Evolutionary conservation across 1,139 yeast species (phyloP), one percentile per base, ranked within the genome.

Genomic region (Scheffersomyces illinoinensis): DNA sequence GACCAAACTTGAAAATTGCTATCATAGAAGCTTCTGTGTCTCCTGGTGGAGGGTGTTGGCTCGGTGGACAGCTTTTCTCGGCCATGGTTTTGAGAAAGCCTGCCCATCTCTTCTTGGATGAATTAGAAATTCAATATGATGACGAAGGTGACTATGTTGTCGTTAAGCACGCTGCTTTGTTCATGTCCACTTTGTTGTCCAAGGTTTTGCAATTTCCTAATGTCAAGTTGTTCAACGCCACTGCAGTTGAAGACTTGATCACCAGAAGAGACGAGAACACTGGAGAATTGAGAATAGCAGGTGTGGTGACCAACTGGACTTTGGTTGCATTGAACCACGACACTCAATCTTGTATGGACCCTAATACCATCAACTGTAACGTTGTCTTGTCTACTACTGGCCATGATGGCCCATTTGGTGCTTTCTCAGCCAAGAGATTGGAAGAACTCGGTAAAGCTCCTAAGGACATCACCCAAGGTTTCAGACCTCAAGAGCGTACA

Each of bases 281-380:
- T 47, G 90, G 90, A 52, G 83, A 85, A 62, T 76, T 88, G 58
- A 80, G 90, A 66, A 84, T 88, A 62, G 90, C 92, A 26, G 95
- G 93, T 71, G 93, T 89, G 39, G 95, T 89, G 52, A 89, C 93
- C 69, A 89, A 89, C 78, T 89, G 93, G 93, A 89, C 93, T 23
- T 78, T 89, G 67, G 93, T 89, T 47, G 81, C 93, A 12, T 81
- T 88, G 82, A 88, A 89, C 73, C 95, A 89, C 69, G 91, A 87
- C 70, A 85, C 86, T 61, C 93, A 89, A 72, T 85, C 90, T 18
- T 89, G 95, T 74, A 89, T 89, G 95, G 95, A 89, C 70, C 95
- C 95, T 59, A 89, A 89, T 77, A 89, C 92, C 60, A 88, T 89
- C 78, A 89, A 88, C 70, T 84, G 89, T 62, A 87, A 88, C 68